Conservation (phyloP, 306 rosid species). For the Astragalus membranaceus region DNA sequence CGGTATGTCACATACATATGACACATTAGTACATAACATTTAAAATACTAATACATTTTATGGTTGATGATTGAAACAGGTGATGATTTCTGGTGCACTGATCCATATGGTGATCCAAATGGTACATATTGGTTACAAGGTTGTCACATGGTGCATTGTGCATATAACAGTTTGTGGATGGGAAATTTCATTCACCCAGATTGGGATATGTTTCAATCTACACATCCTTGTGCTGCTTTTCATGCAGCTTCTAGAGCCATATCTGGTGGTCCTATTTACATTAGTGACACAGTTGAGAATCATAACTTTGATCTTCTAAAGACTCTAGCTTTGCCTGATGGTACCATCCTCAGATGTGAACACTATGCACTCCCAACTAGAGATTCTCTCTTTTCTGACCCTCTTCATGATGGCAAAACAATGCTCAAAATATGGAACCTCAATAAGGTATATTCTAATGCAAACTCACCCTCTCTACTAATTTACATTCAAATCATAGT, state of each 20-base stretch:
- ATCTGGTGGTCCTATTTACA: constrained; percentile 89
- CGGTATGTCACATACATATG: constrained; percentile 32
- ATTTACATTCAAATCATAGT: too few relatives aligned
- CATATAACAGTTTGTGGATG: constrained; percentile 95
- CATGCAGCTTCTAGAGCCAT: constrained; percentile 96
- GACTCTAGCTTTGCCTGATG: constrained; percentile 74
- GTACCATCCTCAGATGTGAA: constrained; percentile 73
- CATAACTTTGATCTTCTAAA: constrained; percentile 78
- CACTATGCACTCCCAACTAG: constrained; percentile 79
- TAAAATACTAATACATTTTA: background rate
- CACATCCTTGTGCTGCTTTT: constrained; percentile 90
- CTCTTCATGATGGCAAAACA: constrained; percentile 86
- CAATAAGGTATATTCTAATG: too few relatives aligned
- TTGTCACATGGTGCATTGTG: constrained; percentile 98
- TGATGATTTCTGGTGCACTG: constrained; percentile 96
- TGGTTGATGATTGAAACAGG: constrained; percentile 34
- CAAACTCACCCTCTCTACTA: too few relatives aligned
- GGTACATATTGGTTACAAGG: constrained; percentile 98
- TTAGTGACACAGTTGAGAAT: constrained; percentile 69
- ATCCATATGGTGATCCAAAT: constrained; percentile 83
- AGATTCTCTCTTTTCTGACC: constrained; percentile 79
- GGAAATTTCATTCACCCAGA: constrained; percentile 93
- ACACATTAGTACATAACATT: too few relatives aligned
- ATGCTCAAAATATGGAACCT: constrained; percentile 97
- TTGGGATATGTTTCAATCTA: constrained; percentile 97